Base-by-base conservation (phyloP, 2,329 filamentous ascomycete species). In the Fusarium oligoseptatum region DNA sequence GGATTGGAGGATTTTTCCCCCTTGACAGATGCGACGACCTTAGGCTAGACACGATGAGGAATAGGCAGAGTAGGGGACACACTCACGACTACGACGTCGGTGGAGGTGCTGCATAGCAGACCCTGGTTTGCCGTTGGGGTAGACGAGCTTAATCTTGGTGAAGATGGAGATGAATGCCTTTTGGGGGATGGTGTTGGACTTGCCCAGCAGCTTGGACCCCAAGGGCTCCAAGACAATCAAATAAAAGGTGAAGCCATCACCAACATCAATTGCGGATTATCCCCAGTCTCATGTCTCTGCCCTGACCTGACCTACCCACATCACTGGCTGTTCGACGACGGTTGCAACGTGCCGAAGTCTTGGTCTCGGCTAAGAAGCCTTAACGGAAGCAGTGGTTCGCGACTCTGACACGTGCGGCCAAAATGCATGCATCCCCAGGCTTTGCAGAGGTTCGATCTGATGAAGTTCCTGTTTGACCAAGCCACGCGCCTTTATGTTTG, bases 121-220 rank as follows among this genome's bases (percentile, higher is more conserved):
- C 75, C 77, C 77, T 69, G 65, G 74, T 67, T 68, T 74, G 65
- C 67, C 64, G 68, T 67, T 76, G 70, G 74, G 65, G 62, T 58
- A 57, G 68, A 71, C 65, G 74, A 78, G 75, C 75, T 78, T 78
- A 78, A 78, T 78, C 67, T 69, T 58, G 52, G 24, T 61, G 41
- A 61, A 45, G 24, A 72, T 72, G 72, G 69, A 65, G 69, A 72
- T 78, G 67, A 66, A 76, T 76, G 70, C 72, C 75, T 61, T 56
- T 73, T 78, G 65, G 64, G 73, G 62, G 64, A 78, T 72, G 73
- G 70, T 72, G 58, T 60, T 76, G 43, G 43, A 60, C 32, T 67
- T 69, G 29, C 60, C 60, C 60, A 64, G 39, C 24, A 43, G 66
- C 56, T 69, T 56, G 64, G 65, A 48, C 71, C 48, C 61, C 36